Percentiles rank a stretch among this genome's conserved stretches.
phyloP scores from a whole-genome alignment of 2,329 filamentous ascomycete genomes.

The Sordariomycetes sp. region DNA sequence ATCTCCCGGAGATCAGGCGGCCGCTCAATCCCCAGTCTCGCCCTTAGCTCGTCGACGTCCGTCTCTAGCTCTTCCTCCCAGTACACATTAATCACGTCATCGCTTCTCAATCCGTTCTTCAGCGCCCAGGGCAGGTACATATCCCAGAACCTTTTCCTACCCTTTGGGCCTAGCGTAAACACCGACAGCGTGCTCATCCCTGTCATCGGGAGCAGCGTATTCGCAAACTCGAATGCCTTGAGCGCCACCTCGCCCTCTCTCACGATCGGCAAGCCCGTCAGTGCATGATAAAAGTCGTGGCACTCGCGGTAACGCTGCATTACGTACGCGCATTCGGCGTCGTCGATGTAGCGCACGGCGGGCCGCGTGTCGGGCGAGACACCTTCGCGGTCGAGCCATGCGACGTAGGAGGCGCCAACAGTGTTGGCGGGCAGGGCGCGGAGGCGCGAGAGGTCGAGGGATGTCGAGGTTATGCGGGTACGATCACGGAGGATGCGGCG shows the following conservation, averaged over 20 bases:
- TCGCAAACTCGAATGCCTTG: conserved; percentile 95
- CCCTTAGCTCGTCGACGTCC: conserved; percentile 66
- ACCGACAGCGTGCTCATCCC: conserved; percentile 77
- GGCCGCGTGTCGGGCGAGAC: conserved; percentile 85
- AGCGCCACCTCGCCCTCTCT: conserved; percentile 96
- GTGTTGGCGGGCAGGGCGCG: conserved; percentile 61
- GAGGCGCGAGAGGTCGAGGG: conserved; percentile 55
- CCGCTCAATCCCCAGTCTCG: conserved; percentile 70
- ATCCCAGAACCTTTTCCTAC: conserved; percentile 62
- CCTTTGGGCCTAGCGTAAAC: conserved; percentile 72
- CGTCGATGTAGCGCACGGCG: conserved; percentile 79
- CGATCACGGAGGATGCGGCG: conserved; percentile 84
- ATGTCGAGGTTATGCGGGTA: conserved; percentile 75
- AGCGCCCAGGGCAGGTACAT: conserved; percentile 88
- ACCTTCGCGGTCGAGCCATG: conserved; percentile 88
- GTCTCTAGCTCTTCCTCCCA: conserved; percentile 92
- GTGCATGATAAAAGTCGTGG: conserved; percentile 94
- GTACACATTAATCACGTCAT: conserved; percentile 89
- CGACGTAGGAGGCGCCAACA: conserved; percentile 73
- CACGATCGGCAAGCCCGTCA: conserved; percentile 82
- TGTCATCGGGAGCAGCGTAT: conserved; percentile 91
- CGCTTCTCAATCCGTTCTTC: conserved; percentile 62
- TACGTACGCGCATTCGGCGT: conserved; percentile 93
- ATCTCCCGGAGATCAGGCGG: conserved; percentile 79
- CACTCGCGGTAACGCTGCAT: conserved; percentile 97